These are phyloP conservation scores for Cyberlindnera mississippiensis DNA, from an alignment of 805 yeast genomes.

Conservation along the genomic window DNA sequence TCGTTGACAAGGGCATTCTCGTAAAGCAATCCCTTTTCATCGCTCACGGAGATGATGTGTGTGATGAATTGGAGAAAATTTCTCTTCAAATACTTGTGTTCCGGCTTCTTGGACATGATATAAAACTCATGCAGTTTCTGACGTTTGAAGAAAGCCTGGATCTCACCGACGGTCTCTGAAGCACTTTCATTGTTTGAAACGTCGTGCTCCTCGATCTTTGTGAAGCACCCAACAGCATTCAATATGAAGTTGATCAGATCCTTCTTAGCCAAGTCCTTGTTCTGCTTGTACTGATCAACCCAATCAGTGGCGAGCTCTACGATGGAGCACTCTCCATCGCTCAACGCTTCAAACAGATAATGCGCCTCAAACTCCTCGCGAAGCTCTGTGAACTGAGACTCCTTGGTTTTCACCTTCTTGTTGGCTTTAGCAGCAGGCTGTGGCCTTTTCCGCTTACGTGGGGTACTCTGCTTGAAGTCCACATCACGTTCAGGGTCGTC, in stretches of 20 bases:
- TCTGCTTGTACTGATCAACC: conserved; percentile 47
- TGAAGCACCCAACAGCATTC: conserved; percentile 67
- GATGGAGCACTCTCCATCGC: conserved; percentile 46
- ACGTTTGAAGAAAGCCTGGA: conserved; percentile 56
- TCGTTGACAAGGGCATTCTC: conserved; percentile 29
- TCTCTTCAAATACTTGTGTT: conserved; percentile 44
- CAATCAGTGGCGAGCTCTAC: conserved; percentile 52
- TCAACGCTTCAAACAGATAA: conserved; percentile 46
- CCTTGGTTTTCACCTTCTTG: conserved; percentile 13
- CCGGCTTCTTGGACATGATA: conserved; percentile 47
- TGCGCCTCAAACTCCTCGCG: conserved; percentile 43
- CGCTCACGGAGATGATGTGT: conserved; percentile 46
- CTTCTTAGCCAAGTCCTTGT: conserved; percentile 47
- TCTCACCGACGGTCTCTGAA: conserved; percentile 66
- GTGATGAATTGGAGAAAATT: conserved; percentile 55
- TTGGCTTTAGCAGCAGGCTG: background rate
- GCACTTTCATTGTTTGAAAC: conserved; percentile 67
- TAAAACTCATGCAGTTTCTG: conserved; percentile 72
- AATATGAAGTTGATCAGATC: conserved; percentile 65
- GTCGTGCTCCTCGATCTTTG: conserved; percentile 70
- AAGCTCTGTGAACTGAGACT: conserved; percentile 32
- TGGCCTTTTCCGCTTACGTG: conserved; percentile 17
- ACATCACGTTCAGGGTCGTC: conserved; percentile 8
- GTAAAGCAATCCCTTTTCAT: conserved; percentile 60
- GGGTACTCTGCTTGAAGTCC: conserved; percentile 6